Base-by-base conservation (phyloP, 805 yeast genomes). In the Barnettozyma vustinii region DNA sequence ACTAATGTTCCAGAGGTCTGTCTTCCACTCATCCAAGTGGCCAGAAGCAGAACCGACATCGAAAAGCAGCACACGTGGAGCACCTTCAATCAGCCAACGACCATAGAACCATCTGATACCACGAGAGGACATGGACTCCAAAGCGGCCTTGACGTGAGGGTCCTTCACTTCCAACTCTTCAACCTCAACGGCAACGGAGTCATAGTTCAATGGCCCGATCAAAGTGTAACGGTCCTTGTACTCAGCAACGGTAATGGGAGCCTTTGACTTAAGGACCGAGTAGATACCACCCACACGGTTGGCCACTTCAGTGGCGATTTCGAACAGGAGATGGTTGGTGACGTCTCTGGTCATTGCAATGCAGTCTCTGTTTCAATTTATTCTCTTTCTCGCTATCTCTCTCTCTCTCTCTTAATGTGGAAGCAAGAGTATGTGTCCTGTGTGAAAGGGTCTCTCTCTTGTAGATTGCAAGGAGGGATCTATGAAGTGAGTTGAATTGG, bases 281-380 rank as follows among this genome's bases (percentile, higher is more conserved):
- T 92, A 92, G 66, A 92, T 92, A 35, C 99, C 99, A 45, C 99
- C 99, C 20, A 92, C 98, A 60, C 95, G 77, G 73, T 94, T 91
- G 60, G 98, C 98, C 45, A 92, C 97, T 66, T 92, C 99, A 2
- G 99, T 92, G 53, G 98, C 96, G 41, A 88, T 85, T 72, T 92
- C 99, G 62, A 92, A 90, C 44, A 94, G 76, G 48, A 91, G 73
- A 64, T 89, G 97, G 66, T 87, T 84, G 60, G 84, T 80, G 53
- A 92, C 83, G 73, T 89, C 96, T 70, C 98, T 80, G 27, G 85
- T 72, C 89, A 85, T 84, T 44, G 15, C 49, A 5, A 25, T 27
- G 21, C 16, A 9, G 13, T 35, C 13, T 26, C 30, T 30, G 25
- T 23, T 5, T 5, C 8, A 23, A 8, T 23, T 5, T 23, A 23